These are phyloP conservation scores for Polychaeton citri DNA, from an alignment of 2,329 filamentous ascomycete genomes.

Conservation along the genomic window DNA sequence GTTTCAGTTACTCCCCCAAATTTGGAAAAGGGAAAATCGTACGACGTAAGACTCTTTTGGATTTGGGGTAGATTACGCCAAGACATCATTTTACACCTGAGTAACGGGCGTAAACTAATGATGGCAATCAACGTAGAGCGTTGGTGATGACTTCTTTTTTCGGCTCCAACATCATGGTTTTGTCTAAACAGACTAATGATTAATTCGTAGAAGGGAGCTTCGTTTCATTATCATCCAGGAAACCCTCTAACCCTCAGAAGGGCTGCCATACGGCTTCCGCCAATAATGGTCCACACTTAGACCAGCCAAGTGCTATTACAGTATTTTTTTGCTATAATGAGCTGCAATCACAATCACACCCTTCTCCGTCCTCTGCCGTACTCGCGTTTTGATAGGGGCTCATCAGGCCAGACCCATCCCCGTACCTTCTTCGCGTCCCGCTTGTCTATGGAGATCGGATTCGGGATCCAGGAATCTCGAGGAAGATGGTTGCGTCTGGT, in stretches of 20 bases:
- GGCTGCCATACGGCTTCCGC: background rate
- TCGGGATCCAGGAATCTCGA: conserved; percentile 65
- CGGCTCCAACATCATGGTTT: no score
- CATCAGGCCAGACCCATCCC: conserved; percentile 66
- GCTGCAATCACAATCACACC: background rate
- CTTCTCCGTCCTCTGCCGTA: conserved; percentile 41
- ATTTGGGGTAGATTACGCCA: background rate
- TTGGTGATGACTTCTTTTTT: no score
- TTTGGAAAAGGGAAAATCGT: background rate
- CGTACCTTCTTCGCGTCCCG: conserved; percentile 58
- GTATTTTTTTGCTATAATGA: background rate
- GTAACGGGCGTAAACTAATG: no score
- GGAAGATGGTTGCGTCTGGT: conserved; percentile 56
- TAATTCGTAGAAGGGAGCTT: no score
- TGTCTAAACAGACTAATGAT: no score
- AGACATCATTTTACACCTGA: no score
- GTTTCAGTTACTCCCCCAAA: background rate
- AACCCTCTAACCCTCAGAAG: background rate
- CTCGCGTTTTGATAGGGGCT: conserved; percentile 59
- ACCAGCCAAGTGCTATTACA: background rate
- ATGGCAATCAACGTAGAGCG: no score
- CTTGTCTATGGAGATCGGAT: conserved; percentile 61
- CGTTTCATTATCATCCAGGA: no score
- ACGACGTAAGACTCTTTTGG: no score
- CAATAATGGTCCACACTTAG: background rate